Evolutionary conservation across 1,284 basidiomycete species (phyloP), one percentile per base, ranked within the genome.

Genomic region (Cutaneotrichosporon daszewskae): DNA sequence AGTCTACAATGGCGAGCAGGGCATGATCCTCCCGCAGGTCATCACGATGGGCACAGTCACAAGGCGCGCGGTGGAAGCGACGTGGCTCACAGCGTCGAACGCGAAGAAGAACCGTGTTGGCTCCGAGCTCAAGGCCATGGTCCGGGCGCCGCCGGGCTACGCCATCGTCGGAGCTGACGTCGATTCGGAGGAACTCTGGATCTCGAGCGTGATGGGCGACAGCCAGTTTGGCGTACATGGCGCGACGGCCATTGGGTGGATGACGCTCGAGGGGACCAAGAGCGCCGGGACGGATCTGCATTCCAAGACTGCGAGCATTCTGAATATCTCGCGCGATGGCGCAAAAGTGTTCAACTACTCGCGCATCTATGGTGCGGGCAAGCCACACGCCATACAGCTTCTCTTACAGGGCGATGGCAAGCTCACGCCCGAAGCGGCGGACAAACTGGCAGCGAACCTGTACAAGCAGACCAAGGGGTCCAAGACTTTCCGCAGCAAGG

Each of bases 341-440:
- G 95, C 95, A 36, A 98, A 99, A 67, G 89, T 98, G 18, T 99
- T 99, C 79, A 98, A 99, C 67, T 98, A 99, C 64, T 96, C 92
- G 32, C 83, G 95, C 38, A 97, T 99, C 59, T 98, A 99, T 60
- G 94, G 94, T 14, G 94, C 95, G 0, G 95, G 95, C 14, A 88
- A 92, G 79, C 83, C 84, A 45, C 94, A 99, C 58, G 94, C 94
- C 2, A 77, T 91, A 4, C 79, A 94, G 29, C 78, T 98, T 3
- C 75, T 98, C 1, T 76, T 92, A 43, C 94, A 98, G 68, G 81
- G 85, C 6, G 94, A 85, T 57, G 78, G 89, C 1, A 78, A 75
- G 6, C 85, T 97, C 78, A 74, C 82, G 11, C 80, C 80, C 5
- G 84, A 87, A 38, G 74, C 84, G 53, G 94, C 94, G 1, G 83